Conservation (phyloP, 1,284 basidiomycete species). For the Marasmius sp. region DNA sequence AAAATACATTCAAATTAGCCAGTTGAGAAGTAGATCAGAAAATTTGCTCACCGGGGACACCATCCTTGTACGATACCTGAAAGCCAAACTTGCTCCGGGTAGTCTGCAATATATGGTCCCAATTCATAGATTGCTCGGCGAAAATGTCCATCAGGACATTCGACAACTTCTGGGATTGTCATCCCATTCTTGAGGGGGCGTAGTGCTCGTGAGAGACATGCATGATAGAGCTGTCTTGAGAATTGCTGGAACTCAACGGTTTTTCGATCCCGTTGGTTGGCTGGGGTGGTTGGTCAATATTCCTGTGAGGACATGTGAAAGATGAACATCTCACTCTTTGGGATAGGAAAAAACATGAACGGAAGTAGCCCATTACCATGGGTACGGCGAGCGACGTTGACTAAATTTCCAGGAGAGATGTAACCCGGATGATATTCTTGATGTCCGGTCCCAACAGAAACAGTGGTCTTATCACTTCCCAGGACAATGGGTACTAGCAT, state of each 20-base stretch:
- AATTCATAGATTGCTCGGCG: constrained; percentile 7
- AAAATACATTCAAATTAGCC: background rate
- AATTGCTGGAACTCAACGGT: background rate
- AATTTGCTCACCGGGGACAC: constrained; percentile 10
- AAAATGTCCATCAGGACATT: constrained; percentile 13
- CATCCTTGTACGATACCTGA: constrained; percentile 12
- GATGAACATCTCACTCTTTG: constrained; percentile 13
- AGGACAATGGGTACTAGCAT: constrained; percentile 19
- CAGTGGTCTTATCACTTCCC: constrained; percentile 25
- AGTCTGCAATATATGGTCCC: constrained; percentile 13
- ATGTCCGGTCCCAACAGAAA: constrained; percentile 24
- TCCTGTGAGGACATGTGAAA: background rate
- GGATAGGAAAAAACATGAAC: constrained; percentile 18
- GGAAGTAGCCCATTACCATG: constrained; percentile 15
- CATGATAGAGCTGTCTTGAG: background rate
- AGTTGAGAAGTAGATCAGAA: background rate
- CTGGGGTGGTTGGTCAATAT: background rate
- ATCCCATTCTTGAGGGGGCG: constrained; percentile 1
- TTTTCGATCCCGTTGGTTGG: background rate
- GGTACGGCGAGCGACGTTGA: constrained; percentile 14
- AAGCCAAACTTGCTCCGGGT: constrained; percentile 11
- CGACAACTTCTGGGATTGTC: constrained; percentile 7
- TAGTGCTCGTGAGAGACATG: background rate
- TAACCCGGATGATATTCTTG: constrained; percentile 23
- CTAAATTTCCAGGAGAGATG: constrained; percentile 21